Evolutionary conservation across 352 stramenopile species (phyloP), one percentile per base, ranked within the genome.

Genomic region (Ophiocytium majus): DNA sequence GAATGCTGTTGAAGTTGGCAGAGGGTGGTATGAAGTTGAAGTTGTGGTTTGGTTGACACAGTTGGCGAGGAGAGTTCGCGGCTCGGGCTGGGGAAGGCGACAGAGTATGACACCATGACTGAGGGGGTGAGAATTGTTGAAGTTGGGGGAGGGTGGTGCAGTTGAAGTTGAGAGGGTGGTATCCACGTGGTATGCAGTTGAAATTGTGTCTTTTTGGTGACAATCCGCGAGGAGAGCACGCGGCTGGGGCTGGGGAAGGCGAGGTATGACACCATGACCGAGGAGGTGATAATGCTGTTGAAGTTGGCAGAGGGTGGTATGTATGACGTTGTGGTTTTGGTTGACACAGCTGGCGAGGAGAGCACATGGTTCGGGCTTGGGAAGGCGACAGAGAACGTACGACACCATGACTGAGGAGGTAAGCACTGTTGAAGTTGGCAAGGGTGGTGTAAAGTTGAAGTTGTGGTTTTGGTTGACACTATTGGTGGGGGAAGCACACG

Each of bases 1-100:
- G n/a, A n/a, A n/a, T n/a, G n/a, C n/a, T n/a, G n/a, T n/a, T n/a
- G n/a, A n/a, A n/a, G n/a, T n/a, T n/a, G n/a, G n/a, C n/a, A n/a
- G n/a, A n/a, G n/a, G n/a, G n/a, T n/a, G n/a, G n/a, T n/a, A n/a
- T n/a, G n/a, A n/a, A n/a, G n/a, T n/a, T n/a, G n/a, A n/a, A n/a
- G n/a, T n/a, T n/a, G 83, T 86, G 50, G 36, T 35, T 63, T 37
- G 14, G 76, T 81, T 10, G 43, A 64, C 36, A 90, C 90, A 49
- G 92, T 94, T 87, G 91, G 91, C 63, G 89, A 92, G 82, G 92
- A 93, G 79, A 86, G 92, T 31, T 84, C 92, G 34, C 89, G 80
- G 36, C 86, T 94, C 0, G 92, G 92, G 0, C 88, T 94, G 49
- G 91, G 92, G 75, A 94, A 94, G 43, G 63, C 92, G 87, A 90